Conservation (phyloP, 2,329 filamentous ascomycete genomes). For the Colletotrichum phormii region DNA sequence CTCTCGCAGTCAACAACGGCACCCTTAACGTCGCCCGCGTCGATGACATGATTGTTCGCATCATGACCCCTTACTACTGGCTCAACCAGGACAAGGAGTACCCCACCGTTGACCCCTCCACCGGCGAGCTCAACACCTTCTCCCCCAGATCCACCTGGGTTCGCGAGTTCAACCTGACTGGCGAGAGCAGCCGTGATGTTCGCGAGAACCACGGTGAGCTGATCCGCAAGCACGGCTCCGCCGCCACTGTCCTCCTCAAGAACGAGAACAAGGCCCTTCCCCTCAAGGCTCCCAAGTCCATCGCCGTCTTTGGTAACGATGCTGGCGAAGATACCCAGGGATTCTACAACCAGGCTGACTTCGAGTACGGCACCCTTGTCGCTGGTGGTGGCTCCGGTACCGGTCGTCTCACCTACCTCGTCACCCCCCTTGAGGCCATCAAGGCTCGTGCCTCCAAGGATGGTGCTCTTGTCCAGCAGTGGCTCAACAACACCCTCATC, state of each 20-base stretch:
- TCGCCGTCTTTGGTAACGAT: slow-evolving; percentile 69
- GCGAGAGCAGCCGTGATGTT: slow-evolving; percentile 62
- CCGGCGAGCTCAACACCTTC: slow-evolving; percentile 60
- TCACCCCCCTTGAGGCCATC: slow-evolving; percentile 73
- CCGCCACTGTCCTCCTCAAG: slow-evolving; percentile 78
- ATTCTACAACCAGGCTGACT: slow-evolving; percentile 72
- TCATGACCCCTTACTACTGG: slow-evolving; percentile 63
- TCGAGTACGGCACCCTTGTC: slow-evolving; percentile 68
- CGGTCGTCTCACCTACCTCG: slow-evolving; percentile 71
- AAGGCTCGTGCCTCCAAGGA: slow-evolving; percentile 59
- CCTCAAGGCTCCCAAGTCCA: slow-evolving; percentile 65
- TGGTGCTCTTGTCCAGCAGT: slow-evolving; percentile 54
- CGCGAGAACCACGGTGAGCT: slow-evolving; percentile 67
- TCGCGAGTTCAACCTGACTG: slow-evolving; percentile 54
- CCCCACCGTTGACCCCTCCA: slow-evolving; percentile 57
- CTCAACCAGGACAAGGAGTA: slow-evolving; percentile 61
- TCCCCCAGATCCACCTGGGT: slow-evolving; percentile 61
- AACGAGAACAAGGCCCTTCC: slow-evolving; percentile 73
- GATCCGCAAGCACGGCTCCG: slow-evolving; percentile 64
- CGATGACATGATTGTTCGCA: slow-evolving; percentile 63
- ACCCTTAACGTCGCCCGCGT: slow-evolving; percentile 53
- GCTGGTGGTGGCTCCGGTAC: slow-evolving; percentile 71
- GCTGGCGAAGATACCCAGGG: slow-evolving; percentile 76
- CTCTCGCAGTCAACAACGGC: slow-evolving; percentile 60
- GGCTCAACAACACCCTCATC: slow-evolving; percentile 56